These are phyloP conservation scores for Pittosporum tobira DNA, from an alignment of 129 eudicot species.

Conservation along the genomic window DNA sequence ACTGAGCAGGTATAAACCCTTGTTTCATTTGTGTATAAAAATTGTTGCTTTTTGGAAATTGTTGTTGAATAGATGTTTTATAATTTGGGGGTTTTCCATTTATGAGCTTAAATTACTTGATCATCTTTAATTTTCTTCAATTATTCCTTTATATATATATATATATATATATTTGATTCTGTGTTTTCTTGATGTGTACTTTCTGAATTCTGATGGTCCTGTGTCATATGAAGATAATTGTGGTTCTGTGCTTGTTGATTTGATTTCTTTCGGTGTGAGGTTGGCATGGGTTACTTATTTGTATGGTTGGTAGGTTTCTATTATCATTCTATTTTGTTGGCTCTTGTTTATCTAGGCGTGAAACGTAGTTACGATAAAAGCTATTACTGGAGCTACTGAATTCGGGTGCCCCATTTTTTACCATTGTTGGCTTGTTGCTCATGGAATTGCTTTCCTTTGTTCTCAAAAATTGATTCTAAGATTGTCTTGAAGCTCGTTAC, in stretches of 20 bases:
- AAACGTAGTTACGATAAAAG: background rate
- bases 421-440: background rate
- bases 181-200: slow-evolving; percentile 9
- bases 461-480: background rate
- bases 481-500: background rate
- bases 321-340: background rate
- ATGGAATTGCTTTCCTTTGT: background rate
- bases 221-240: background rate
- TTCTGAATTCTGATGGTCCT: background rate
- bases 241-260: background rate
- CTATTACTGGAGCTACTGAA: slow-evolving; percentile 11
- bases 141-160: too few species aligned
- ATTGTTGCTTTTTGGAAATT: background rate
- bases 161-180: background rate
- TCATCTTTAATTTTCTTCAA: background rate
- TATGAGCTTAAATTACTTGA: slow-evolving; percentile 6
- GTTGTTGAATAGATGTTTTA: background rate
- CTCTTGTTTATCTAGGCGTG: slow-evolving; percentile 13
- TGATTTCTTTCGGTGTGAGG: background rate
- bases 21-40: background rate
- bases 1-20: slow-evolving; percentile 51
- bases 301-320: background rate
- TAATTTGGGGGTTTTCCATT: background rate
- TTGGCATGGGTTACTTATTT: background rate
- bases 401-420: background rate